phyloP scores from a whole-genome alignment of 768 basidiomycete species.

The Xerocomus brunneocitrinus region DNA sequence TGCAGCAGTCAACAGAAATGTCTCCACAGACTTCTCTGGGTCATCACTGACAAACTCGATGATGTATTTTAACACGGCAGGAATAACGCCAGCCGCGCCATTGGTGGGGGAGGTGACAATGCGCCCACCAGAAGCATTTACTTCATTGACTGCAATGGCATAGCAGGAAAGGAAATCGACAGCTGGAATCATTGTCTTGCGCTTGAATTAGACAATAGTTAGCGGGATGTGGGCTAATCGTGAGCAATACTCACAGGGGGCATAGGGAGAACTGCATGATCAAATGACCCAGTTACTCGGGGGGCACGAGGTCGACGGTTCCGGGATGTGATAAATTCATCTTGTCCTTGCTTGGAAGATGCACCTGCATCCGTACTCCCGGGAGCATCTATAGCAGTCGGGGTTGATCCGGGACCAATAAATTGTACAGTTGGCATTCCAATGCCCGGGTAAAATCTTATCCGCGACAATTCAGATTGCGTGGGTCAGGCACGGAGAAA shows the following conservation, averaged over 20 bases:
- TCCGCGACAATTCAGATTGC: constrained; percentile 20
- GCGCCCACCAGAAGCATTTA: constrained; percentile 87
- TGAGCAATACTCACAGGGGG: constrained; percentile 57
- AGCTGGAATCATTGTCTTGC: constrained; percentile 84
- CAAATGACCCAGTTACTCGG: constrained; percentile 67
- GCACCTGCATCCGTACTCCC: background rate
- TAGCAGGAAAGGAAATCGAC: constrained; percentile 93
- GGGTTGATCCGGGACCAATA: constrained; percentile 29
- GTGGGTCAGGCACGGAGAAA: background rate
- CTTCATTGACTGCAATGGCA: constrained; percentile 93
- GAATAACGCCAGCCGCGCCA: constrained; percentile 92
- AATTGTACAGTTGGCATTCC: constrained; percentile 33
- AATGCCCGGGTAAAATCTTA: constrained; percentile 51
- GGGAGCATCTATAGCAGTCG: constrained; percentile 23
- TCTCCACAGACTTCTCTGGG: constrained; percentile 80
- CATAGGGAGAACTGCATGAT: constrained; percentile 77
- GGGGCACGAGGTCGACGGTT: constrained; percentile 24
- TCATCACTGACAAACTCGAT: constrained; percentile 91
- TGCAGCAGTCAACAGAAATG: constrained; percentile 85
- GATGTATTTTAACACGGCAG: constrained; percentile 87
- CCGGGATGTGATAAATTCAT: constrained; percentile 1
- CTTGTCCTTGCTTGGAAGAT: constrained; percentile 1
- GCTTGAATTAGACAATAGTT: constrained; percentile 36
- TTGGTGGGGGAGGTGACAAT: constrained; percentile 96
- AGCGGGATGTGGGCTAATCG: background rate